phyloP scores from a whole-genome alignment of 73 alveolate genomes.

The Blepharisma stoltei region DNA sequence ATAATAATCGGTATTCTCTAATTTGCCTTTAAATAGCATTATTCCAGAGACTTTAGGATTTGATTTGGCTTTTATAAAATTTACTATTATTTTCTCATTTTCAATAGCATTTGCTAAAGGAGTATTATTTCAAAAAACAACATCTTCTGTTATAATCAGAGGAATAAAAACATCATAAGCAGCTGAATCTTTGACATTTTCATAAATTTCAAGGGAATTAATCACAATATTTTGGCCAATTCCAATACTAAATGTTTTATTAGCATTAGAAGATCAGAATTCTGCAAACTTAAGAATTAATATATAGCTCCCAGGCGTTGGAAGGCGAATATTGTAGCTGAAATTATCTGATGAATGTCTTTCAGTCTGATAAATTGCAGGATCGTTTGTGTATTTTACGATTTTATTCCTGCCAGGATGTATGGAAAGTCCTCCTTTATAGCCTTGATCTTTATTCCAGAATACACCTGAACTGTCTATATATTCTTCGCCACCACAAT shows the following conservation, averaged over 20 bases:
- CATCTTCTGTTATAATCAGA: background rate
- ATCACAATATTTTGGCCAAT: background rate
- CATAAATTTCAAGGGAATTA: background rate
- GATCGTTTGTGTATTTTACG: background rate
- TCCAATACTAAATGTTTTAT: background rate
- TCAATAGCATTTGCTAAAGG: background rate
- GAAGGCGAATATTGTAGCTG: background rate
- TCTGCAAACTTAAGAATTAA: conserved; percentile 9
- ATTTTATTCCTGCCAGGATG: no score
- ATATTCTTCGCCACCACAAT: conserved; percentile 28
- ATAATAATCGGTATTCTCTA: background rate
- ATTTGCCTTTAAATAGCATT: background rate
- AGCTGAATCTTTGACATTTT: conserved; percentile 1
- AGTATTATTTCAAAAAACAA: background rate
- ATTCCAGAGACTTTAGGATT: conserved; percentile 12
- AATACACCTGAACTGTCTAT: background rate
- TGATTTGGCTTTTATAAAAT: background rate
- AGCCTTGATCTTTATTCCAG: background rate
- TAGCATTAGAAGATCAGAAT: background rate
- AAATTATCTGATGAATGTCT: background rate
- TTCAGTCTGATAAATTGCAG: background rate
- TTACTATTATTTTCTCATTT: background rate
- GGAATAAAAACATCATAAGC: conserved; percentile 10
- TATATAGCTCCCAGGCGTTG: background rate
- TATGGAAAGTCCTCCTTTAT: background rate